Conservation (phyloP, 495 filamentous ascomycete species). For the Xylaria grammica region DNA sequence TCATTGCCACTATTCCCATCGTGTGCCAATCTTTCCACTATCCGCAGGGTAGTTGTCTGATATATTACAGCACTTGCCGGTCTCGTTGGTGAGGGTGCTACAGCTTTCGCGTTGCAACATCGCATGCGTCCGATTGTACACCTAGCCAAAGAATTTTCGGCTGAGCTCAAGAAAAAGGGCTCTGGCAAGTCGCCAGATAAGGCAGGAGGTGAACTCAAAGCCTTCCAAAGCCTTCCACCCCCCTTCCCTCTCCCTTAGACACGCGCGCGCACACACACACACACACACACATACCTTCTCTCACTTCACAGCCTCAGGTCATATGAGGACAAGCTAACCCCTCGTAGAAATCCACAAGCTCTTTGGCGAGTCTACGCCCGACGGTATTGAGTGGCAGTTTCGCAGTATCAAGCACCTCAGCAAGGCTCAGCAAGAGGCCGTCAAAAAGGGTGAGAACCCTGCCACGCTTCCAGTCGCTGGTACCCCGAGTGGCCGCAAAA, state of each 20-base stretch:
- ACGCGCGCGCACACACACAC: too few relatives aligned
- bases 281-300: neutral
- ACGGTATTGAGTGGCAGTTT: constrained; percentile 54
- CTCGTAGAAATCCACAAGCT: constrained; percentile 48
- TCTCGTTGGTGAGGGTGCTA: constrained; percentile 29
- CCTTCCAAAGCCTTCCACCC: neutral
- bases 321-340: neutral
- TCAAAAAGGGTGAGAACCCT: constrained; percentile 35
- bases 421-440: constrained; percentile 42
- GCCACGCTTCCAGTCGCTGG: constrained; percentile 17
- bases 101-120: constrained; percentile 49
- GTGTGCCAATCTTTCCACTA: neutral
- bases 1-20: neutral
- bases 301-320: neutral
- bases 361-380: constrained; percentile 49
- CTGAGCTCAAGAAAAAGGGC: constrained; percentile 13
- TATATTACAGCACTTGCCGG: constrained; percentile 28
- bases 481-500: constrained; percentile 12
- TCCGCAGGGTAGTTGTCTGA: constrained; percentile 20
- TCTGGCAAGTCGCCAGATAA: constrained; percentile 29
- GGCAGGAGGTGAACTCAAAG: constrained; percentile 24
- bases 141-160: constrained; percentile 33
- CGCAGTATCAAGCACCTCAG: constrained; percentile 49
- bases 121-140: constrained; percentile 49
- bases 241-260: too few relatives aligned